Percentiles rank a stretch among this genome's conserved stretches.
These are phyloP conservation scores for Blastobotrys mokoenaii DNA, from an alignment of 805 yeast genomes.

Conservation along the genomic window DNA sequence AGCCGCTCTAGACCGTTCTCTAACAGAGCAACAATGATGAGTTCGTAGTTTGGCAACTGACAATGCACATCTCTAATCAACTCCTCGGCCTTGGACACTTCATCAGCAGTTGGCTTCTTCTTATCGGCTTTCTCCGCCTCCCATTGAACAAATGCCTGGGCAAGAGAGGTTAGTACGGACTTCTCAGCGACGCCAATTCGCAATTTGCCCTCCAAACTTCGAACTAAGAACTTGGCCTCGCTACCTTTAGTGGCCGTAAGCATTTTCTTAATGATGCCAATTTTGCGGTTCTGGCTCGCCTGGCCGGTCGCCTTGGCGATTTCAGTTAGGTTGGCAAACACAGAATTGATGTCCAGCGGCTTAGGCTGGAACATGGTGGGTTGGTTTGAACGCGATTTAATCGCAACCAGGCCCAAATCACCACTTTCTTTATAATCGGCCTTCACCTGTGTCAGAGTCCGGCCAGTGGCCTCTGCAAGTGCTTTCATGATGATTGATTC, in stretches of 20 bases:
- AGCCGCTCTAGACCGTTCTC: slow-evolving; percentile 61
- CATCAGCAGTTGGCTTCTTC: slow-evolving; percentile 32
- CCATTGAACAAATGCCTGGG: slow-evolving; percentile 68
- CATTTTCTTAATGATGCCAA: slow-evolving; percentile 71
- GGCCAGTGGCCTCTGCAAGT: slow-evolving; percentile 81
- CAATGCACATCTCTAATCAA: slow-evolving; percentile 77
- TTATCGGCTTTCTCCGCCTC: slow-evolving; percentile 36
- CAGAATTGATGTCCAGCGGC: slow-evolving; percentile 63
- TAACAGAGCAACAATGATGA: slow-evolving; percentile 58
- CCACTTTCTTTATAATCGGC: slow-evolving; percentile 72
- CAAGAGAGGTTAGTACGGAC: slow-evolving; percentile 73
- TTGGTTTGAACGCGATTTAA: slow-evolving; percentile 72
- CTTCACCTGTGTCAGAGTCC: slow-evolving; percentile 61
- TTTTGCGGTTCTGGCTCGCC: slow-evolving; percentile 72
- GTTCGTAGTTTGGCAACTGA: slow-evolving; percentile 83
- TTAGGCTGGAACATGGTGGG: slow-evolving; percentile 91
- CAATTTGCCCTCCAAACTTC: slow-evolving; percentile 87
- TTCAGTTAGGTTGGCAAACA: slow-evolving; percentile 62
- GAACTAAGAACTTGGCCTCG: slow-evolving; percentile 84
- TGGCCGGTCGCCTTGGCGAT: slow-evolving; percentile 76
- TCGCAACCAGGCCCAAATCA: slow-evolving; percentile 86
- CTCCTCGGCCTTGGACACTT: slow-evolving; percentile 61
- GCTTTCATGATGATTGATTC: slow-evolving; percentile 85
- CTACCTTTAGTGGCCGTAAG: slow-evolving; percentile 75
- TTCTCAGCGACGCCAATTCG: slow-evolving; percentile 93